A percentile compares a stretch with the other conserved stretches of the same genome.
phyloP scores from a whole-genome alignment of 192 early-diverging fungal species.

The Backusella parvicylindrica region DNA sequence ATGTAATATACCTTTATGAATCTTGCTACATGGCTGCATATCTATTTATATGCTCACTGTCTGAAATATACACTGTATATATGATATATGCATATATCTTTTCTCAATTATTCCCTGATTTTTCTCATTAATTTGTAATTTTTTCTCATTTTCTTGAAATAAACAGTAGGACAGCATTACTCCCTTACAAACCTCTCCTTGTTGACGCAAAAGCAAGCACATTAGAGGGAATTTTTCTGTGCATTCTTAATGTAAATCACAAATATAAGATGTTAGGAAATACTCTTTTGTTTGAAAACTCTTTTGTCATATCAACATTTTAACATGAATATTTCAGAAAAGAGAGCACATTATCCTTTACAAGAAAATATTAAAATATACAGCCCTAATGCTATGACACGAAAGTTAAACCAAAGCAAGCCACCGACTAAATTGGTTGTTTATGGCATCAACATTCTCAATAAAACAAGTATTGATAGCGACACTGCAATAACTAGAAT shows the following conservation, averaged over 20 bases:
- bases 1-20: no score
- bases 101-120: no score
- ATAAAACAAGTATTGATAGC: slow-evolving; percentile 63
- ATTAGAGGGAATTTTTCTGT: not conserved
- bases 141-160: no score
- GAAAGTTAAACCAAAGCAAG: slow-evolving; percentile 10
- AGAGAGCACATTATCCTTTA: slow-evolving; percentile 25
- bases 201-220: not conserved
- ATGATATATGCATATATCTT: no score
- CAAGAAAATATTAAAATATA: slow-evolving; percentile 27
- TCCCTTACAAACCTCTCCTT: not conserved
- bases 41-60: no score
- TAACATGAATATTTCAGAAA: slow-evolving; percentile 8
- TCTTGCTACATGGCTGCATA: no score
- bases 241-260: not conserved
- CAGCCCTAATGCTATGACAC: slow-evolving; percentile 13
- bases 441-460: slow-evolving; percentile 72
- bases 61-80: no score
- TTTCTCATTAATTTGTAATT: no score
- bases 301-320: not conserved
- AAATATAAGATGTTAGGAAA: not conserved
- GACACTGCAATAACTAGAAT: slow-evolving; percentile 63
- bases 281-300: not conserved
- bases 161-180: not conserved
- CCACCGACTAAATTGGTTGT: slow-evolving; percentile 32